Evolutionary conservation across 108 stramenopile species (phyloP).

Genomic region (Chaetoceros muelleri): DNA sequence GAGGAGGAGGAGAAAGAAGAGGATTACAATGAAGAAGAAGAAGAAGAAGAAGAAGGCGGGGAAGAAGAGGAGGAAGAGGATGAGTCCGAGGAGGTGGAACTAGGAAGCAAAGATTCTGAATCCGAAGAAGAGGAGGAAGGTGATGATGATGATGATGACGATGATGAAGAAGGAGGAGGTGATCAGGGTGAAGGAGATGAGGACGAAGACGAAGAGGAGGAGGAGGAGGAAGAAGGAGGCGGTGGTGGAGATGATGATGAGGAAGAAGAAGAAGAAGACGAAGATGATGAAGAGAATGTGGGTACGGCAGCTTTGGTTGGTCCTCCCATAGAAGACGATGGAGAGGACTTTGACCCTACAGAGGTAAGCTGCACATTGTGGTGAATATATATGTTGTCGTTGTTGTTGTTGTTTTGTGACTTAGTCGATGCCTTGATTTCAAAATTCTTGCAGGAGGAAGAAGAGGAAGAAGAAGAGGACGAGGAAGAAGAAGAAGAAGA

Average conservation of each 20-base stretch:
- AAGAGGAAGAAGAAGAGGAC: not conserved
- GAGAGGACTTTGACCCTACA: conserved; percentile 6
- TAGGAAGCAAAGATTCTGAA: conserved; percentile 5
- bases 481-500: not conserved
- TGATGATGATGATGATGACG: not conserved
- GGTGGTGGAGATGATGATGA: conserved; percentile 2
- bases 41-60: not conserved
- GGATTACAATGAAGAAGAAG: conserved; percentile 4
- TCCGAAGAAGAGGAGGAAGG: conserved; percentile 1
- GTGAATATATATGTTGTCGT: no score
- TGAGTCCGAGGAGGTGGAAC: conserved; percentile 2
- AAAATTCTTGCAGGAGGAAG: no score
- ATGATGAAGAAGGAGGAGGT: not conserved
- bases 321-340: conserved; percentile 8
- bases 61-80: conserved; percentile 6
- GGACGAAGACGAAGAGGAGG: not conserved
- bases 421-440: no score
- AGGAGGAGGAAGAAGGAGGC: not conserved
- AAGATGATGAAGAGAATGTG: not conserved
- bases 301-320: no score
- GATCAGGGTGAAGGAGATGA: not conserved
- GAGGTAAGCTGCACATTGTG: no score
- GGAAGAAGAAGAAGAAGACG: conserved; percentile 7
- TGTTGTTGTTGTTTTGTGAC: no score
- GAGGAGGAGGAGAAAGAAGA: conserved; percentile 3